Evolutionary conservation across 208 protist genomes (phyloP).

Genomic region (Trypanosoma boissoni): DNA sequence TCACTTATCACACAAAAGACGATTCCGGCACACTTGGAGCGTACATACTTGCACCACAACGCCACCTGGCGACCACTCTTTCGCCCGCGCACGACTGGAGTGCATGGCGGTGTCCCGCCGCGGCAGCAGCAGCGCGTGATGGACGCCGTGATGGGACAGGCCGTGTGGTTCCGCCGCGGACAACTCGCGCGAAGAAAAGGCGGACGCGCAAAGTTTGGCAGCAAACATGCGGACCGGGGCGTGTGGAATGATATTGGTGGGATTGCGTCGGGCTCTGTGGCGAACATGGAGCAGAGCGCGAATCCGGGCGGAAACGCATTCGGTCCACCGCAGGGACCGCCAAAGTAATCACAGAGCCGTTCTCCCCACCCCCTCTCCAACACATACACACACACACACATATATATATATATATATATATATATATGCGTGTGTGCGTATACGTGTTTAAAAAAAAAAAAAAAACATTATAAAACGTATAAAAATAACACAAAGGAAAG

Average conservation of each 20-base stretch:
- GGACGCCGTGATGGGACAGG: conserved; percentile 59
- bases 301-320: conserved; percentile 40
- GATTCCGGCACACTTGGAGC: conserved; percentile 77
- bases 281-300: conserved; percentile 38
- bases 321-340: conserved; percentile 53
- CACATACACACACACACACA: no score
- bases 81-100: conserved; percentile 48
- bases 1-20: conserved; percentile 79
- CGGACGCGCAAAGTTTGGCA: conserved; percentile 78
- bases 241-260: conserved; percentile 83
- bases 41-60: conserved; percentile 79
- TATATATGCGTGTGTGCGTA: no score
- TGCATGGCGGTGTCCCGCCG: conserved; percentile 62
- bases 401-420: no score
- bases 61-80: conserved; percentile 79
- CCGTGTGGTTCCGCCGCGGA: conserved; percentile 57
- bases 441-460: no score
- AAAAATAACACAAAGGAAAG: background rate
- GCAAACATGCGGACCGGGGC: conserved; percentile 32
- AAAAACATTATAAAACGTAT: background rate
- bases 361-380: no score
- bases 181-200: conserved; percentile 73
- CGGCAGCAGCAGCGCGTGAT: conserved; percentile 76
- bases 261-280: conserved; percentile 38
- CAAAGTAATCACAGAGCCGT: conserved; percentile 38